Evolutionary conservation across 2,329 filamentous ascomycete genomes (phyloP).

Genomic region (Paecilomyces niveus): DNA sequence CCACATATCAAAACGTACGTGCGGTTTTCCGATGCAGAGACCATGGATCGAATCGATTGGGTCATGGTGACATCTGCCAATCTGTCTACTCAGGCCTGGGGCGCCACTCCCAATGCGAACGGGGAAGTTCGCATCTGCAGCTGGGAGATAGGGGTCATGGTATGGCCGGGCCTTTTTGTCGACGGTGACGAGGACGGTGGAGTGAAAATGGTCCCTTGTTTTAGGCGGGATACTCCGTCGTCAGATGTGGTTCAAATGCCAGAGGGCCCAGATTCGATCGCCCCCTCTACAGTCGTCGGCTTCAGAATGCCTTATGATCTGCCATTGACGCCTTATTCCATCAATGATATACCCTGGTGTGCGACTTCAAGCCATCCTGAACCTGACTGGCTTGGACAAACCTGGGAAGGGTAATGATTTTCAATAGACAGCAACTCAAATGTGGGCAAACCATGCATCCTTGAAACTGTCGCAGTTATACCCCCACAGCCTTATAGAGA

Average conservation of each 20-base stretch:
- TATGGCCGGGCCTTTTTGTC: conserved; percentile 61
- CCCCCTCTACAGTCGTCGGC: conserved; percentile 47
- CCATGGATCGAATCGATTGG: conserved; percentile 61
- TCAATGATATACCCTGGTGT: conserved; percentile 68
- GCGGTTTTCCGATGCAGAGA: conserved; percentile 44
- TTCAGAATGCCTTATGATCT: conserved; percentile 77
- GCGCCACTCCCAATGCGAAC: conserved; percentile 50
- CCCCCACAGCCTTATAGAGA: not conserved
- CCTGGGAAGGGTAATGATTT: conserved; percentile 24
- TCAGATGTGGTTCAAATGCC: not conserved
- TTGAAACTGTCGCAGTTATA: not conserved
- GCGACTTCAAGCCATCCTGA: conserved; percentile 53
- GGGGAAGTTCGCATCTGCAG: conserved; percentile 66
- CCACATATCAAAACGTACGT: conserved; percentile 90
- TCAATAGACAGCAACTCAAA: not conserved
- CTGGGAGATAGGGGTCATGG: conserved; percentile 75
- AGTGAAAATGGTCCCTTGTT: conserved; percentile 61
- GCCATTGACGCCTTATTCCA: conserved; percentile 60
- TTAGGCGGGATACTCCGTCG: conserved; percentile 48
- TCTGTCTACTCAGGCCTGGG: conserved; percentile 84
- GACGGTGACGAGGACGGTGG: conserved; percentile 5
- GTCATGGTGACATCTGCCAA: conserved; percentile 87
- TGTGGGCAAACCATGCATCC: not conserved
- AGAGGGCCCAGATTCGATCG: conserved; percentile 16
- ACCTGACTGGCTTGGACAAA: conserved; percentile 53